Evolutionary conservation across 495 filamentous ascomycete species (phyloP).

Genomic region (Lophiotrema nucula): DNA sequence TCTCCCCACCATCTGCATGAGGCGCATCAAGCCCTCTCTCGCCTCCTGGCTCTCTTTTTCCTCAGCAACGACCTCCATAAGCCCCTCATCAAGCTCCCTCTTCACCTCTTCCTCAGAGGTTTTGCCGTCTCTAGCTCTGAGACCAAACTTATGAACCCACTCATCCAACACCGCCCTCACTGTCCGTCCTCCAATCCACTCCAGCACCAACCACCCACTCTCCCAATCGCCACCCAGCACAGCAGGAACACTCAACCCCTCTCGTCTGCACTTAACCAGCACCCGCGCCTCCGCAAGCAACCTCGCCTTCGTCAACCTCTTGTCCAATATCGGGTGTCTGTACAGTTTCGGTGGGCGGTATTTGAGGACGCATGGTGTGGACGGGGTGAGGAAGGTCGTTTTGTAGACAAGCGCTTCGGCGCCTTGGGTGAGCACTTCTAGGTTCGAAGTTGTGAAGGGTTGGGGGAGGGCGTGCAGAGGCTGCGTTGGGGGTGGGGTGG

Average conservation of each 20-base stretch:
- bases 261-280: conserved; percentile 67
- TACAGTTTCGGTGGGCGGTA: conserved; percentile 91
- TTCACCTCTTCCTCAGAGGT: conserved; percentile 14
- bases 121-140: conserved; percentile 30
- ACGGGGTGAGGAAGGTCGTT: conserved; percentile 71
- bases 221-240: conserved; percentile 74
- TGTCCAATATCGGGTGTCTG: conserved; percentile 87
- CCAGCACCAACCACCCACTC: conserved; percentile 79
- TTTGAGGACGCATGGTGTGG: conserved; percentile 77
- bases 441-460: conserved; percentile 61
- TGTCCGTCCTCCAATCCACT: conserved; percentile 79
- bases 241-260: conserved; percentile 75
- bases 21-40: conserved; percentile 62
- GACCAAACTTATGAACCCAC: conserved; percentile 52
- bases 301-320: conserved; percentile 78
- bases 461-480: conserved; percentile 52
- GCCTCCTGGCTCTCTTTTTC: conserved; percentile 35
- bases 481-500: too few species aligned
- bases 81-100: conserved; percentile 9
- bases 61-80: conserved; percentile 18
- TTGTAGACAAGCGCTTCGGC: conserved; percentile 93
- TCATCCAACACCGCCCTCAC: conserved; percentile 65
- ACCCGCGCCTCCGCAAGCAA: conserved; percentile 85
- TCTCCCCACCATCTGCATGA: conserved; percentile 71
- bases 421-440: conserved; percentile 76